A percentile compares a stretch with the other conserved stretches of the same genome.
Conservation (phyloP, 805 yeast genomes). For the Yarrowia divulgata region DNA sequence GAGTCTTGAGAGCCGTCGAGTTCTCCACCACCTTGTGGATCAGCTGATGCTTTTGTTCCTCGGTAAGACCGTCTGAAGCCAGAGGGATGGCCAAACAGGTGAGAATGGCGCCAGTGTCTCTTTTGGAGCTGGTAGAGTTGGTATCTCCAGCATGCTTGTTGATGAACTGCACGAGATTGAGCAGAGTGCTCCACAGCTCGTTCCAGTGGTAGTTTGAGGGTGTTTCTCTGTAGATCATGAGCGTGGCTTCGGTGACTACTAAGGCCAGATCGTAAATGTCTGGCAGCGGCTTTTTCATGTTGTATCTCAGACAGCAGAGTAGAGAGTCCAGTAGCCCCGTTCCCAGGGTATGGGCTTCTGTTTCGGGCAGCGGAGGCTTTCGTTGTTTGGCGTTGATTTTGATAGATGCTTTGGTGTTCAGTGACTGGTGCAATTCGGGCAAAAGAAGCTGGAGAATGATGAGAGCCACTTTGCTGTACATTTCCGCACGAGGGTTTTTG, state of each 20-base stretch:
- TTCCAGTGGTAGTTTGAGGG: constrained; percentile 51
- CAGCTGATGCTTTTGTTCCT: constrained; percentile 16
- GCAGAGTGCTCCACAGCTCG: constrained; percentile 51
- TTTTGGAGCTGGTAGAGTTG: constrained; percentile 41
- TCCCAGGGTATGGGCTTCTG: constrained; percentile 46
- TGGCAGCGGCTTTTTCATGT: constrained; percentile 46
- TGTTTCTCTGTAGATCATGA: background rate
- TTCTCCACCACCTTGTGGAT: constrained; percentile 34
- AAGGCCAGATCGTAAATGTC: constrained; percentile 47
- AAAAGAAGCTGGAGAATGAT: constrained; percentile 49
- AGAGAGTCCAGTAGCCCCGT: constrained; percentile 51
- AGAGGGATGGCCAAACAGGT: constrained; percentile 24
- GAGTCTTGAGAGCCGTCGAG: constrained; percentile 15
- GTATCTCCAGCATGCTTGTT: constrained; percentile 42
- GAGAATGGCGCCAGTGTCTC: constrained; percentile 44
- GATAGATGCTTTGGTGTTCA: constrained; percentile 37
- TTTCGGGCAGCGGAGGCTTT: constrained; percentile 46
- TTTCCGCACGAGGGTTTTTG: constrained; percentile 44
- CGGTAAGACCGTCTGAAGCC: constrained; percentile 17
- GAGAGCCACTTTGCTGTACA: constrained; percentile 49
- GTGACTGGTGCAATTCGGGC: constrained; percentile 45
- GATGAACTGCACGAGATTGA: constrained; percentile 47
- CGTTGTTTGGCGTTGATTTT: constrained; percentile 41
- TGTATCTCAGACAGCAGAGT: constrained; percentile 49
- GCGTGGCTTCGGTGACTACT: background rate